A percentile compares a stretch with the other conserved stretches of the same genome.
These are phyloP conservation scores for Gastrodia elata DNA, from an alignment of 106 monocot genomes.

Conservation along the genomic window DNA sequence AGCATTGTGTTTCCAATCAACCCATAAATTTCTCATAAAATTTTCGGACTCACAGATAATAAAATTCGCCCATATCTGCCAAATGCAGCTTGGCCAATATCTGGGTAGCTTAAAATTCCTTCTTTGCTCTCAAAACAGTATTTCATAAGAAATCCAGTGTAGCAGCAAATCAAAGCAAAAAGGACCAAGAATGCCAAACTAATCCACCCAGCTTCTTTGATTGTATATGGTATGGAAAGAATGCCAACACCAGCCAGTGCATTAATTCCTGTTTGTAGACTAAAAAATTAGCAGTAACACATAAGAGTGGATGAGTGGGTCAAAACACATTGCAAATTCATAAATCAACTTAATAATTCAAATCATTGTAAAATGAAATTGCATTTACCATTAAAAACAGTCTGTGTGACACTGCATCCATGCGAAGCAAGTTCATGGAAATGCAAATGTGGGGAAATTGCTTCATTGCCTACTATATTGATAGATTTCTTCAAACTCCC, in stretches of 20 bases:
- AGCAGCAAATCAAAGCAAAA: slow-evolving; percentile 81
- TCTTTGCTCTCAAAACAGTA: slow-evolving; percentile 94
- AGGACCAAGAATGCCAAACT: slow-evolving; percentile 48
- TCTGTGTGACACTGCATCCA: slow-evolving; percentile 70
- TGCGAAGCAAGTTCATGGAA: slow-evolving; percentile 23
- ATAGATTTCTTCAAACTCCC: slow-evolving; percentile 17
- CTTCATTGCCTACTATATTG: slow-evolving; percentile 7
- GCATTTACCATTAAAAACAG: slow-evolving; percentile 81
- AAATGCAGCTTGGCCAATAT: slow-evolving; percentile 96
- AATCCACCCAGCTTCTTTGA: slow-evolving; percentile 90
- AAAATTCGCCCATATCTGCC: slow-evolving; percentile 77
- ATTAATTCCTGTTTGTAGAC: slow-evolving; percentile 60
- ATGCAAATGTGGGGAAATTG: slow-evolving; percentile 33
- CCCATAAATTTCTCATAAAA: not conserved
- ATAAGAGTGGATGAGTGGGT: not conserved
- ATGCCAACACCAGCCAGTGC: slow-evolving; percentile 80
- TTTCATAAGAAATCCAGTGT: slow-evolving; percentile 81
- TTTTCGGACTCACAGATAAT: slow-evolving; percentile 63
- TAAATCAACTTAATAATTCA: not conserved
- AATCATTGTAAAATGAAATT: not conserved
- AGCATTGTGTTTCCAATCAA: slow-evolving; percentile 1
- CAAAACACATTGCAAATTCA: not conserved
- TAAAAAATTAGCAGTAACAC: not conserved
- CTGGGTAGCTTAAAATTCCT: slow-evolving; percentile 78
- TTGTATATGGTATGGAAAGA: slow-evolving; percentile 78